phyloP scores from a whole-genome alignment of 2,329 filamentous ascomycete species.

The Fusarium humuli region DNA sequence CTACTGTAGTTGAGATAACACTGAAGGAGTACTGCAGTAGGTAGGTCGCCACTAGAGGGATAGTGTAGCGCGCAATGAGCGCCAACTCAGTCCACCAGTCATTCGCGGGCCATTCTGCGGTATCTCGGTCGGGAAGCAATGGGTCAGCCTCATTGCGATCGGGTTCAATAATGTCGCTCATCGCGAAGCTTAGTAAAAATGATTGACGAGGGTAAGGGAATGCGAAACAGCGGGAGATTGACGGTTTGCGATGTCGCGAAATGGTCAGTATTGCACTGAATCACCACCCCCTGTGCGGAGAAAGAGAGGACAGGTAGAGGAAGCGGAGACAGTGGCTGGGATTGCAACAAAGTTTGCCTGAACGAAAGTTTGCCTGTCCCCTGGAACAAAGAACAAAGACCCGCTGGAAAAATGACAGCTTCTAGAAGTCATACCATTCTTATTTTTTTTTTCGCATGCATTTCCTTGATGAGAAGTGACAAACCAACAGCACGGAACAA shows the following conservation, averaged over 20 bases:
- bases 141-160: slow-evolving; percentile 25
- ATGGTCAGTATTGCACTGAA: background rate
- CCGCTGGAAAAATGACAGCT: background rate
- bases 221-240: background rate
- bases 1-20: slow-evolving; percentile 63
- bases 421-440: background rate
- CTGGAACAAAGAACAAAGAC: background rate
- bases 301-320: background rate
- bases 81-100: slow-evolving; percentile 29
- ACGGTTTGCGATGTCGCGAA: background rate
- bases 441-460: background rate
- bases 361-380: background rate
- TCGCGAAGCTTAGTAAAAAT: background rate
- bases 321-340: background rate
- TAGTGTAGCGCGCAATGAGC: slow-evolving; percentile 46
- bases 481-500: background rate
- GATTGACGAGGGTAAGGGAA: background rate
- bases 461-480: background rate
- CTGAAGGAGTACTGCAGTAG: slow-evolving; percentile 65
- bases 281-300: background rate
- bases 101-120: background rate
- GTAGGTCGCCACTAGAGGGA: slow-evolving; percentile 65
- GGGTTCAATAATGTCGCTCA: slow-evolving; percentile 8
- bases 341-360: background rate
- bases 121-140: slow-evolving; percentile 13